Conservation (phyloP, 352 stramenopile genomes). For the Globisporangium irregulare region DNA sequence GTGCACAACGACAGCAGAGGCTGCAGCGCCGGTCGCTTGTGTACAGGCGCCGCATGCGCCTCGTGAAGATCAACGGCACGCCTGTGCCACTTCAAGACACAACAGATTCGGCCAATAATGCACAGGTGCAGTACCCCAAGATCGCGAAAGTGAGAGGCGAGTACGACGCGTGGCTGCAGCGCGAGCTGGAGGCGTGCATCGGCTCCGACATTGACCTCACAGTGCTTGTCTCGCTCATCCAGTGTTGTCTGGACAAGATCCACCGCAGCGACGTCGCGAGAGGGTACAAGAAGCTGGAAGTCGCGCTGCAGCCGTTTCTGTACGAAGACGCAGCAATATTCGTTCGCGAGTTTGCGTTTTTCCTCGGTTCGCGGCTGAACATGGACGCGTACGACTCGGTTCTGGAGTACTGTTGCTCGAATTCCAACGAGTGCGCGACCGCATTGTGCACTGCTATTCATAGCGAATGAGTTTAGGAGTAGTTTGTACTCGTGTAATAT, state of each 20-base stretch:
- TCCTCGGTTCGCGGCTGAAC: conserved; percentile 65
- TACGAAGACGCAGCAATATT: conserved; percentile 59
- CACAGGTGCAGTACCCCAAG: conserved; percentile 19
- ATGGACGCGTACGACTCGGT: conserved; percentile 62
- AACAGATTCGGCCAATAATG: neutral
- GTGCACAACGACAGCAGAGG: conserved; percentile 7
- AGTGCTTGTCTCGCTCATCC: conserved; percentile 60
- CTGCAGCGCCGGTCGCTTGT: conserved; percentile 47
- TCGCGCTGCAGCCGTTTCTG: conserved; percentile 58
- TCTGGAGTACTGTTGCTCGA: conserved; percentile 61
- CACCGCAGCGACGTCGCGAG: conserved; percentile 28
- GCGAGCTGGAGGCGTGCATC: conserved; percentile 68
- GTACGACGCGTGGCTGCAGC: conserved; percentile 55
- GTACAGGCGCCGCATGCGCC: conserved; percentile 46
- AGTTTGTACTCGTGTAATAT: neutral
- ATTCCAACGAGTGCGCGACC: conserved; percentile 33
- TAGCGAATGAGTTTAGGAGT: conserved; percentile 5
- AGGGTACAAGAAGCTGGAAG: conserved; percentile 43
- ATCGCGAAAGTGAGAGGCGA: conserved; percentile 57
- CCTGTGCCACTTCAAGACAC: conserved; percentile 11
- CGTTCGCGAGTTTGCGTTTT: conserved; percentile 59
- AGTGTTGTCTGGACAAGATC: conserved; percentile 57
- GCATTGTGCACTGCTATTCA: conserved; percentile 30
- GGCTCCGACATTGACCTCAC: conserved; percentile 63
- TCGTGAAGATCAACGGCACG: conserved; percentile 45